A percentile compares a stretch with the other conserved stretches of the same genome.
Conservation (phyloP, 345 rosid genomes). For the Trapa incisa region DNA sequence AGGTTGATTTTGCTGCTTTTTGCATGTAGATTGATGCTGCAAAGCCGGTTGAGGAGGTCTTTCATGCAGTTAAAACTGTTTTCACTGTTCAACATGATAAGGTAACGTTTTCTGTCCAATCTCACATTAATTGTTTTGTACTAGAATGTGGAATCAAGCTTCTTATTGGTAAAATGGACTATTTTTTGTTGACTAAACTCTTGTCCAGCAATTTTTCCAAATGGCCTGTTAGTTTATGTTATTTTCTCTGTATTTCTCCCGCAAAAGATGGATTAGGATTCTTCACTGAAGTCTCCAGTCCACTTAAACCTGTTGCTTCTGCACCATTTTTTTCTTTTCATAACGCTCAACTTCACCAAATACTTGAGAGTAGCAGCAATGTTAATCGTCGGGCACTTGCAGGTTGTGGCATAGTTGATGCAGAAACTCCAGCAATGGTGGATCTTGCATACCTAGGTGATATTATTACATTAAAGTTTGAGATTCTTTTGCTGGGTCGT, state of each 20-base stretch:
- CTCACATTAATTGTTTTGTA: not conserved
- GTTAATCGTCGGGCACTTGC: not conserved
- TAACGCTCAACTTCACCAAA: not conserved
- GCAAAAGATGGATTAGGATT: not conserved
- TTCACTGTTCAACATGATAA: not conserved
- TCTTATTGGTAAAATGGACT: not conserved
- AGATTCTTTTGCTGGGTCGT: not conserved
- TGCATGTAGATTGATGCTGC: conserved; percentile 22
- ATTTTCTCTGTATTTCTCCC: not conserved
- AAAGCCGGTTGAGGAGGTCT: conserved; percentile 7
- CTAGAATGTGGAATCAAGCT: not conserved
- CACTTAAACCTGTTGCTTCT: not conserved
- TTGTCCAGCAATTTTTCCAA: not conserved
- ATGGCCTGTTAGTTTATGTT: not conserved
- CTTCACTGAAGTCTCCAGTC: not conserved
- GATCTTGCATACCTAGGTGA: not conserved
- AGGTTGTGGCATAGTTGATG: not conserved
- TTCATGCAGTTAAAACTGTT: conserved; percentile 3
- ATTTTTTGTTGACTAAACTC: not conserved
- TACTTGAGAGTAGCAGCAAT: not conserved
- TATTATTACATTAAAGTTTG: not conserved
- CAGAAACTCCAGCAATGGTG: not conserved
- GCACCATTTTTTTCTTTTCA: not conserved
- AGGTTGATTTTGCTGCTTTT: conserved; percentile 8
- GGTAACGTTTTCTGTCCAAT: not conserved